Conservation (phyloP, 129 eudicot species). For the Artemisia tridentata region DNA sequence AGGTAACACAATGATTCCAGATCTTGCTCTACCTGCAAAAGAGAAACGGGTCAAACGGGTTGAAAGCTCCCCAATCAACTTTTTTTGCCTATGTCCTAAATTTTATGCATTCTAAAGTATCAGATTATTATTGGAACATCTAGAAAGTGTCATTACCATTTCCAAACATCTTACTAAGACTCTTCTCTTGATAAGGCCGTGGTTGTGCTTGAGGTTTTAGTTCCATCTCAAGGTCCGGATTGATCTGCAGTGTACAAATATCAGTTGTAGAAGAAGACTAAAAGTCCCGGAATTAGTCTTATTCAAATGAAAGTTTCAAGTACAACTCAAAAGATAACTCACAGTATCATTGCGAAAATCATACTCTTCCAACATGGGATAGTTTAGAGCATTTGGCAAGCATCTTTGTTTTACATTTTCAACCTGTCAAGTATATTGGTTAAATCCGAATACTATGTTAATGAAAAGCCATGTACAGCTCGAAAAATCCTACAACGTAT, state of each 20-base stretch:
- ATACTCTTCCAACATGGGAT: conserved; percentile 97
- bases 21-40: conserved; percentile 85
- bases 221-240: conserved; percentile 92
- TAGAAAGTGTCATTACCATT: conserved; percentile 46
- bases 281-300: not conserved
- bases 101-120: too few species aligned
- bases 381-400: conserved; percentile 87
- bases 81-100: too few species aligned
- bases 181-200: conserved; percentile 91
- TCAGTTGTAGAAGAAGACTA: not conserved
- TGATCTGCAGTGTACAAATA: conserved; percentile 52
- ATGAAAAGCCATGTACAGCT: too few species aligned
- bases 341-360: conserved; percentile 93
- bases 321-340: conserved; percentile 31
- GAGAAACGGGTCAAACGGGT: conserved; percentile 6
- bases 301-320: not conserved
- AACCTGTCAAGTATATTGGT: conserved; percentile 48
- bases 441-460: not conserved
- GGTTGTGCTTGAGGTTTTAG: conserved; percentile 93
- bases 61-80: not conserved
- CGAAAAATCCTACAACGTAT: too few species aligned
- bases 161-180: conserved; percentile 97
- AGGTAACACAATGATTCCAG: conserved; percentile 89
- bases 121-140: not conserved
- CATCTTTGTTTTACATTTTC: conserved; percentile 97